Conservation (phyloP, 2,329 filamentous ascomycete species). For the Cercospora zeina region DNA sequence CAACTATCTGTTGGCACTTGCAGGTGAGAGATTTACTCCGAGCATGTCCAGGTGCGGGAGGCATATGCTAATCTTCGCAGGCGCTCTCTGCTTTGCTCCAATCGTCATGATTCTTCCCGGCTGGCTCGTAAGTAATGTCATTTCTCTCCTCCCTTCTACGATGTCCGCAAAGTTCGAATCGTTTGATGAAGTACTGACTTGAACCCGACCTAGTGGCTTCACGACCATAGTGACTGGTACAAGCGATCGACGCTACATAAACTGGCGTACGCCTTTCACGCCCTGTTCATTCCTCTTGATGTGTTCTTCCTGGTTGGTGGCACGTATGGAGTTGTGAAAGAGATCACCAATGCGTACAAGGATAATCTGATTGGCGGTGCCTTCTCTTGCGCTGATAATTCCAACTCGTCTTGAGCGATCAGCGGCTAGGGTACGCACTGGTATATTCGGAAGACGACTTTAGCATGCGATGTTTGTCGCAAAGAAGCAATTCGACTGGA, state of each 20-base stretch:
- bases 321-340: constrained; percentile 53
- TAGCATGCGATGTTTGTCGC: background rate
- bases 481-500: background rate
- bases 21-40: constrained; percentile 41
- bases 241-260: constrained; percentile 42
- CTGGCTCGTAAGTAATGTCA: constrained; percentile 38
- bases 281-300: constrained; percentile 48
- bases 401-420: constrained; percentile 26
- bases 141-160: background rate
- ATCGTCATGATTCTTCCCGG: constrained; percentile 52
- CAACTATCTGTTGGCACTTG: constrained; percentile 53
- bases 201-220: constrained; percentile 45
- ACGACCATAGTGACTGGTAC: constrained; percentile 50
- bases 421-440: background rate
- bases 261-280: constrained; percentile 46
- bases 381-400: constrained; percentile 55
- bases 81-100: constrained; percentile 52
- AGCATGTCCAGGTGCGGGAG: background rate
- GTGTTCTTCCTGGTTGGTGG: constrained; percentile 53
- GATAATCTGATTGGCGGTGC: constrained; percentile 49
- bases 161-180: background rate
- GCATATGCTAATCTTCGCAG: background rate
- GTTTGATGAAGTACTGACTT: background rate
- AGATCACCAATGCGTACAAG: constrained; percentile 56
- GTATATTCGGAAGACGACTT: background rate